Evolutionary conservation across 805 yeast species (phyloP).

Genomic region (Diddensiella transvaalensis): DNA sequence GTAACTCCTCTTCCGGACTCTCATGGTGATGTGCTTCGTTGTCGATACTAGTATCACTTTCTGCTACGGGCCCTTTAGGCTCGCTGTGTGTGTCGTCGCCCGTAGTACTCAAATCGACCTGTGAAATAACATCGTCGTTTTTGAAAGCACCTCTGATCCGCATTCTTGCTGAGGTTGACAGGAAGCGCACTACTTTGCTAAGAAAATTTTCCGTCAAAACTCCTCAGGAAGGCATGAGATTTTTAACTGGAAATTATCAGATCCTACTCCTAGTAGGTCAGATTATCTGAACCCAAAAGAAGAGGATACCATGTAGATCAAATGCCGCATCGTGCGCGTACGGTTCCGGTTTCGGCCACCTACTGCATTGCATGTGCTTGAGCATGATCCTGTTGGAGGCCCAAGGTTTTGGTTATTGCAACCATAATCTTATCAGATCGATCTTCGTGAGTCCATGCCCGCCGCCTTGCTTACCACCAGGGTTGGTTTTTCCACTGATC

Average conservation of each 20-base stretch:
- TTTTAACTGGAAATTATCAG: not conserved
- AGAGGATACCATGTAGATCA: not conserved
- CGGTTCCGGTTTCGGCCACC: not conserved
- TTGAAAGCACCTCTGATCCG: not conserved
- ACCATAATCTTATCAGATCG: constrained; percentile 2
- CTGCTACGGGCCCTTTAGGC: not conserved
- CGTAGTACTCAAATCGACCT: not conserved
- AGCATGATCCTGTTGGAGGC: not conserved
- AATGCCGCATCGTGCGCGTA: not conserved
- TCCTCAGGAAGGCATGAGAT: not conserved
- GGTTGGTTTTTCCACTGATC: too few species aligned
- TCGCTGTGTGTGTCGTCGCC: not conserved
- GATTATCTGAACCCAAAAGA: not conserved
- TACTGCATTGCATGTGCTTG: not conserved
- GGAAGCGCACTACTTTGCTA: not conserved
- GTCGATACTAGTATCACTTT: not conserved
- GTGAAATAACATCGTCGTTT: not conserved
- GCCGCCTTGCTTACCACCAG: too few species aligned
- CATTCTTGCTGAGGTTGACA: not conserved
- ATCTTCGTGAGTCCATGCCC: too few species aligned
- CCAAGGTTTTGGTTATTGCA: not conserved
- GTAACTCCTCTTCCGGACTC: constrained; percentile 1
- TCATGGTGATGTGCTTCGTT: not conserved
- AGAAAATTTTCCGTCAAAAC: too few species aligned
- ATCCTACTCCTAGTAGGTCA: not conserved